phyloP scores from a whole-genome alignment of 352 stramenopile genomes.

The Pythium apleroticum region DNA sequence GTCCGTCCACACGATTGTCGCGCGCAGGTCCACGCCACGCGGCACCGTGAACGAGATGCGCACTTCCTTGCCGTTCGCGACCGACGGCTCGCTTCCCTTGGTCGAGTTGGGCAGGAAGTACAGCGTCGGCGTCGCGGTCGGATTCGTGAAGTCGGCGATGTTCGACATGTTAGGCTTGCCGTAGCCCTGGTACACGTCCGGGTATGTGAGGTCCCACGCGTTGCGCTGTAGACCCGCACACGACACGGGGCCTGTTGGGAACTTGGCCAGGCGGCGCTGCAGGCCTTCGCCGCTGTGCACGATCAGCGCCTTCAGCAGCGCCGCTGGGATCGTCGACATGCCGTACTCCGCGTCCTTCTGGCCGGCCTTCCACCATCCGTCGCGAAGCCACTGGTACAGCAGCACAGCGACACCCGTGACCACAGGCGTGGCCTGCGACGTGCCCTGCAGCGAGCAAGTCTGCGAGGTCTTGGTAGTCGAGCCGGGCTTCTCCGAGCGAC shows the following conservation, averaged over 20 bases:
- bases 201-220: slow-evolving; percentile 48
- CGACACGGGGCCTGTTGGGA: slow-evolving; percentile 47
- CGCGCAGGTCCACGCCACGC: slow-evolving; percentile 57
- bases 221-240: slow-evolving; percentile 38
- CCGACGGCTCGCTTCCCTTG: slow-evolving; percentile 50
- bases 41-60: slow-evolving; percentile 73
- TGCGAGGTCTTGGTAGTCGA: slow-evolving; percentile 50
- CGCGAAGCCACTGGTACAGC: slow-evolving; percentile 73
- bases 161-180: slow-evolving; percentile 82
- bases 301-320: slow-evolving; percentile 77
- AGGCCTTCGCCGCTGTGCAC: slow-evolving; percentile 74
- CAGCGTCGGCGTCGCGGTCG: slow-evolving; percentile 33
- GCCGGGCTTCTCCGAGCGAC: slow-evolving; percentile 56
- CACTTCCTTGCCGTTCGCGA: slow-evolving; percentile 54
- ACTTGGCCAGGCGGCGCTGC: slow-evolving; percentile 39
- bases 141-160: slow-evolving; percentile 53
- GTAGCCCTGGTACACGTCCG: slow-evolving; percentile 81
- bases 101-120: slow-evolving; percentile 82
- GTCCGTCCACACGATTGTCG: slow-evolving; percentile 82
- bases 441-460: slow-evolving; percentile 75
- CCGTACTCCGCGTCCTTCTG: slow-evolving; percentile 48
- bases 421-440: slow-evolving; percentile 74
- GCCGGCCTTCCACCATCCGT: slow-evolving; percentile 77
- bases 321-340: slow-evolving; percentile 65
- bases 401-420: slow-evolving; percentile 75